phyloP scores from a whole-genome alignment of 2,329 filamentous ascomycete species.

The Drechmeria coniospora region DNA sequence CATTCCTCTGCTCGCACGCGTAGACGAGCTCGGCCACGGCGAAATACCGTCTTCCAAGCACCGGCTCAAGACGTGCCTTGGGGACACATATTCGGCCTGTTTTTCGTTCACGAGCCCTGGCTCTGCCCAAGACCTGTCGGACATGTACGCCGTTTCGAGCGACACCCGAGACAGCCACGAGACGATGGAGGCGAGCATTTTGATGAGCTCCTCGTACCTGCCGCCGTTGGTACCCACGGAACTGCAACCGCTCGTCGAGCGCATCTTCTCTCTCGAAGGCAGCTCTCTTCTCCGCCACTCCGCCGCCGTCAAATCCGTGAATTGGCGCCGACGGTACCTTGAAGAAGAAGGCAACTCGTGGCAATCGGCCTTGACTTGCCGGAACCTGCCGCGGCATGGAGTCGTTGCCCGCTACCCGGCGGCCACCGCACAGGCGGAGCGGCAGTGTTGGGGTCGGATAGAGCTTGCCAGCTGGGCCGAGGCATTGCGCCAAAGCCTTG shows the following conservation, averaged over 20 bases:
- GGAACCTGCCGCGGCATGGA: neutral
- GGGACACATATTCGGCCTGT: slow-evolving; percentile 39
- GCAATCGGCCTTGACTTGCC: slow-evolving; percentile 3
- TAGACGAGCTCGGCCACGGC: slow-evolving; percentile 49
- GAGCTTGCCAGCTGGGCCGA: slow-evolving; percentile 23
- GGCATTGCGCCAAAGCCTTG: slow-evolving; percentile 18
- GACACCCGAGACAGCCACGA: slow-evolving; percentile 56
- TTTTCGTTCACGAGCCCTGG: slow-evolving; percentile 46
- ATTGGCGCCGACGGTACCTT: slow-evolving; percentile 41
- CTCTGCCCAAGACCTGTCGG: slow-evolving; percentile 14
- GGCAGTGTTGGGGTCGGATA: slow-evolving; percentile 15
- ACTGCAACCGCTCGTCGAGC: slow-evolving; percentile 50
- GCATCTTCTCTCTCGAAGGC: slow-evolving; percentile 63
- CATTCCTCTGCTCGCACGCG: slow-evolving; percentile 64
- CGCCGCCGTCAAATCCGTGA: slow-evolving; percentile 65
- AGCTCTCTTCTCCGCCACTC: slow-evolving; percentile 69
- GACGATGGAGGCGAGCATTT: slow-evolving; percentile 77
- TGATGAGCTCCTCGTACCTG: slow-evolving; percentile 86
- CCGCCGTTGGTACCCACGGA: slow-evolving; percentile 69
- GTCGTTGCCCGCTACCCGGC: neutral
- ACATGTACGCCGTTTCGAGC: slow-evolving; percentile 66
- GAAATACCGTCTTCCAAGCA: slow-evolving; percentile 45
- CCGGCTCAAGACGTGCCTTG: slow-evolving; percentile 39
- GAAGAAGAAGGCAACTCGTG: slow-evolving; percentile 4
- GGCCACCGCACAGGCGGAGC: slow-evolving; percentile 6